Evolutionary conservation across 805 yeast genomes (phyloP).

Genomic region (Myxozyma kluyveri): DNA sequence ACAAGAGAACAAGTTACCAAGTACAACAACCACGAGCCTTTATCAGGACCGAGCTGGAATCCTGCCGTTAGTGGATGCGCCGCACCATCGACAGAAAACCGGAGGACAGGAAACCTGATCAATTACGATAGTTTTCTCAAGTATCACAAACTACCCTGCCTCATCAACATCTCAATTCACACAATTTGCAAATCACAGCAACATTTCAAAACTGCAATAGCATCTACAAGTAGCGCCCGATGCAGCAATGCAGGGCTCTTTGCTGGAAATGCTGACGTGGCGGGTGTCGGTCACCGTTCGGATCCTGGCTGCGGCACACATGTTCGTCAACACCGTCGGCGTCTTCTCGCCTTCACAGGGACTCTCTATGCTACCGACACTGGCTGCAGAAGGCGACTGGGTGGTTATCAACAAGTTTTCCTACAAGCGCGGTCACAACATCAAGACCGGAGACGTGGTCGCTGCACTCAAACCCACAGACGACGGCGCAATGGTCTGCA

Average conservation of each 20-base stretch:
- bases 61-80: too few relatives aligned
- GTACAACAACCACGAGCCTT: too few relatives aligned
- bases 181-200: too few relatives aligned
- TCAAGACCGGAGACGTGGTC: constrained; percentile 79
- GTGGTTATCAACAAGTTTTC: constrained; percentile 67
- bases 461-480: constrained; percentile 89
- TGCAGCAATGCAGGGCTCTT: constrained; percentile 1
- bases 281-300: constrained; percentile 30
- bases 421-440: constrained; percentile 59
- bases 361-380: constrained; percentile 92
- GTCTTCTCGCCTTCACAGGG: constrained; percentile 84
- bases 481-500: constrained; percentile 81
- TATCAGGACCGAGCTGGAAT: too few relatives aligned
- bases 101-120: too few relatives aligned
- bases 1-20: too few relatives aligned
- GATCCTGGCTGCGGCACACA: constrained; percentile 49
- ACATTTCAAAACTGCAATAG: too few relatives aligned
- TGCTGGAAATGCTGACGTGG: background rate
- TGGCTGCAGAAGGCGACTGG: constrained; percentile 69
- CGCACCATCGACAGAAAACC: too few relatives aligned
- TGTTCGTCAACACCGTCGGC: constrained; percentile 61
- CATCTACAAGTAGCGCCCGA: too few relatives aligned
- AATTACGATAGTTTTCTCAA: too few relatives aligned
- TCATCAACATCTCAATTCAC: too few relatives aligned
- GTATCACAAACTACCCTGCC: too few relatives aligned